Conservation (phyloP, 1,284 basidiomycete species). For the Lentinula novae-zelandiae region DNA sequence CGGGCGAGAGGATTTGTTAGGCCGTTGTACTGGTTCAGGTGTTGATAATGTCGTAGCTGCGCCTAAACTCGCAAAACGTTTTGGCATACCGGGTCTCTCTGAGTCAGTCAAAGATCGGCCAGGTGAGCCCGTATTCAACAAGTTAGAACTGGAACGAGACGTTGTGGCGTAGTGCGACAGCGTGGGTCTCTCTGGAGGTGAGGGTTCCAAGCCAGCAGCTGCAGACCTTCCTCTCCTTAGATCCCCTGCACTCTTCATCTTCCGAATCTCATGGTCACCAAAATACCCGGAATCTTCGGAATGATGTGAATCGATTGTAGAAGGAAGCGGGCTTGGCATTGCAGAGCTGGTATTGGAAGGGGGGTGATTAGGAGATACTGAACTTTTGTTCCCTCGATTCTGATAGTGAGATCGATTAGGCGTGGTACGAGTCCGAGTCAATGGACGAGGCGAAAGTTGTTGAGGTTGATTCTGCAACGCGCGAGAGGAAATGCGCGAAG, state of each 20-base stretch:
- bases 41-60: slow-evolving; percentile 36
- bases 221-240: slow-evolving; percentile 47
- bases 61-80: slow-evolving; percentile 69
- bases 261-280: slow-evolving; percentile 63
- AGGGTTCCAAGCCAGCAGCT: slow-evolving; percentile 17
- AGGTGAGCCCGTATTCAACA: slow-evolving; percentile 36
- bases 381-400: slow-evolving; percentile 29
- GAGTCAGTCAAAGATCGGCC: slow-evolving; percentile 18
- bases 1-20: slow-evolving; percentile 26
- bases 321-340: slow-evolving; percentile 4
- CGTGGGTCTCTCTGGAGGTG: slow-evolving; percentile 38
- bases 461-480: background rate
- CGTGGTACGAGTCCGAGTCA: slow-evolving; percentile 65
- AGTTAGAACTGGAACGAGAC: slow-evolving; percentile 61
- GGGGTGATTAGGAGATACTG: slow-evolving; percentile 23
- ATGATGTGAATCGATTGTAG: slow-evolving; percentile 1
- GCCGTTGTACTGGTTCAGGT: background rate
- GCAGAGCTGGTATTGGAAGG: slow-evolving; percentile 1
- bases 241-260: slow-evolving; percentile 87
- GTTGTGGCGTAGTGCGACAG: slow-evolving; percentile 49
- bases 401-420: slow-evolving; percentile 63
- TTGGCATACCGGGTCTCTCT: slow-evolving; percentile 35
- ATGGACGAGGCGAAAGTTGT: slow-evolving; percentile 34
- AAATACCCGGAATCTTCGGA: slow-evolving; percentile 35
- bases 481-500: slow-evolving; percentile 38